Evolutionary conservation across 768 basidiomycete genomes (phyloP).

Genomic region (Auricularia sp.): DNA sequence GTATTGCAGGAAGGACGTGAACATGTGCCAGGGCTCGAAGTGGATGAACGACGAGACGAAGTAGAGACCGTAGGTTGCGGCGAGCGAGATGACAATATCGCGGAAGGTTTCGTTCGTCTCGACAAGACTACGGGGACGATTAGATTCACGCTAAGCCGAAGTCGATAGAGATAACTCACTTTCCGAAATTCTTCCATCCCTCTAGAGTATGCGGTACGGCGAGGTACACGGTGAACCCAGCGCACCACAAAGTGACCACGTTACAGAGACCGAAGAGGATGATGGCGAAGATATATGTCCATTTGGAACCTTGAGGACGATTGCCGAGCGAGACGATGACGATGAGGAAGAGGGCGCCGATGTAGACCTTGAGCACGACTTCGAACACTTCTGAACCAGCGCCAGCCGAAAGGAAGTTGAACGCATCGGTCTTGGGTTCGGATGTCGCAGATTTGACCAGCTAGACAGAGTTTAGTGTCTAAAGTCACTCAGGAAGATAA

Average conservation of each 20-base stretch:
- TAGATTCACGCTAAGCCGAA: constrained; percentile 14
- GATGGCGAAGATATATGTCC: constrained; percentile 70
- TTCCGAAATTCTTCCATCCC: constrained; percentile 64
- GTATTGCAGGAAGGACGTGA: constrained; percentile 88
- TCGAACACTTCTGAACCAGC: constrained; percentile 69
- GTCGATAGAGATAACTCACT: constrained; percentile 37
- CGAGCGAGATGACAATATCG: constrained; percentile 74
- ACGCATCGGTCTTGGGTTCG: constrained; percentile 48
- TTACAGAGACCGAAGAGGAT: constrained; percentile 72
- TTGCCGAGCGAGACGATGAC: constrained; percentile 86
- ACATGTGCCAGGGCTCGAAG: constrained; percentile 94
- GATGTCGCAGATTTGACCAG: constrained; percentile 73
- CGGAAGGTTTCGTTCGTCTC: constrained; percentile 59
- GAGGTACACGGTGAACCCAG: constrained; percentile 81
- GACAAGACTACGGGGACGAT: constrained; percentile 40
- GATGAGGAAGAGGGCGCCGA: constrained; percentile 72
- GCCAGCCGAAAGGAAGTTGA: constrained; percentile 67
- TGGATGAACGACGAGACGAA: constrained; percentile 81
- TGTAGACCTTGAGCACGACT: constrained; percentile 68
- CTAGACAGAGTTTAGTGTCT: constrained; percentile 29
- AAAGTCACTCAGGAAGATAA: constrained; percentile 13
- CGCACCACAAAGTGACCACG: constrained; percentile 77
- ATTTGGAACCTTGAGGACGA: constrained; percentile 81
- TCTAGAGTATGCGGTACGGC: constrained; percentile 64
- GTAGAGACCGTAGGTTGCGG: constrained; percentile 75